phyloP scores from a whole-genome alignment of 371 early-diverging fungal species.

The Lichtheimia corymbifera region DNA sequence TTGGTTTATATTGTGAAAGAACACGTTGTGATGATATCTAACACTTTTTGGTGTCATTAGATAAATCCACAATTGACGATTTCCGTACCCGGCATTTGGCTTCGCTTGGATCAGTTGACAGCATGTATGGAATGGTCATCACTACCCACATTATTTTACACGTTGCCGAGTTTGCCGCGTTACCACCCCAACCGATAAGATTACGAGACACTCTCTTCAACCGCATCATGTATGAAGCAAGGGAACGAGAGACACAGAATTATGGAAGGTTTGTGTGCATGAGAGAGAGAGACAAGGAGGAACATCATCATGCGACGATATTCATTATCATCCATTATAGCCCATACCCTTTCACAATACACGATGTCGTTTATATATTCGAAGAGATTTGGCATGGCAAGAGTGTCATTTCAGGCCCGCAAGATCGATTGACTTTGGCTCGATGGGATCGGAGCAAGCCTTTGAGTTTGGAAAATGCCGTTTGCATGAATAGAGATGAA shows the following conservation, averaged over 20 bases:
- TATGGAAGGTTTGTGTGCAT: slow-evolving; percentile 18
- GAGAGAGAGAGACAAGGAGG: not conserved
- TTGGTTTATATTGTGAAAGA: not conserved
- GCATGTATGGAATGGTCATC: slow-evolving; percentile 90
- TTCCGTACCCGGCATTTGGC: slow-evolving; percentile 79
- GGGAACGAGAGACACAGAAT: slow-evolving; percentile 59
- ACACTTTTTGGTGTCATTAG: not conserved
- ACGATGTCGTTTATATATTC: slow-evolving; percentile 78
- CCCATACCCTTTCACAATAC: slow-evolving; percentile 43
- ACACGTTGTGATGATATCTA: too few relatives aligned
- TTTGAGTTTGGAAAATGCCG: slow-evolving; percentile 67
- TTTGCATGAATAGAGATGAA: slow-evolving; percentile 77
- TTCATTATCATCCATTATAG: not conserved
- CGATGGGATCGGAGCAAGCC: slow-evolving; percentile 76
- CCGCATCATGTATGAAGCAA: slow-evolving; percentile 75
- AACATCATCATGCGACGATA: not conserved
- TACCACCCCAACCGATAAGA: slow-evolving; percentile 75
- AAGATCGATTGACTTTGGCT: slow-evolving; percentile 71
- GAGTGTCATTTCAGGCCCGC: slow-evolving; percentile 69
- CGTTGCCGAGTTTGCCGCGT: slow-evolving; percentile 71
- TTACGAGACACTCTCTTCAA: slow-evolving; percentile 72
- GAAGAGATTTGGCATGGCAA: slow-evolving; percentile 86
- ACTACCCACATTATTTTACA: slow-evolving; percentile 83
- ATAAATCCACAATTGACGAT: slow-evolving; percentile 28
- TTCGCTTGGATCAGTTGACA: slow-evolving; percentile 85